Evolutionary conservation across 768 basidiomycete species (phyloP).

Genomic region (Sporobolomyces pararoseus): DNA sequence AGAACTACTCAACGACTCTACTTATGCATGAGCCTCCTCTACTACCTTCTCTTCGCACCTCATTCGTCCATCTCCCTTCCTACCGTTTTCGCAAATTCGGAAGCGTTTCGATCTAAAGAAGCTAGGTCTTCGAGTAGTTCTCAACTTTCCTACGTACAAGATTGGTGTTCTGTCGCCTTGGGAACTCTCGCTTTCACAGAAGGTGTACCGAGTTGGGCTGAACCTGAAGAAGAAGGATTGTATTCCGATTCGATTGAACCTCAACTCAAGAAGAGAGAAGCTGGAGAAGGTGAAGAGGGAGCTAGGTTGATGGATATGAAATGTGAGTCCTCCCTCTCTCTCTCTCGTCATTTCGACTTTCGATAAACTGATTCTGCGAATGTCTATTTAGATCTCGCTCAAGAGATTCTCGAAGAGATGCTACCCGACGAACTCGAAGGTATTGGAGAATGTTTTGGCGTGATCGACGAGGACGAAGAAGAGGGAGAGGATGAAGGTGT

Average conservation of each 20-base stretch:
- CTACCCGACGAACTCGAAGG: conserved; percentile 30
- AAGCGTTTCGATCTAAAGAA: neutral
- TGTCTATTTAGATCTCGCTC: conserved; percentile 24
- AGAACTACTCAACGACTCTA: conserved; percentile 26
- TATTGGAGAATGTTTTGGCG: conserved; percentile 35
- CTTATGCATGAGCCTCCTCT: conserved; percentile 24
- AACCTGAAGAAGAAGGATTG: neutral
- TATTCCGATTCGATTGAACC: neutral
- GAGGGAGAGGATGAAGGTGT: conserved; percentile 16
- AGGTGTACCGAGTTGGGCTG: conserved; percentile 35
- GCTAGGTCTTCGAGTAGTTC: neutral
- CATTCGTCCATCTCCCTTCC: conserved; percentile 13
- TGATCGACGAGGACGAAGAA: neutral
- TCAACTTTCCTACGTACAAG: neutral
- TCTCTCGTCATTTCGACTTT: neutral
- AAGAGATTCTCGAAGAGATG: conserved; percentile 38
- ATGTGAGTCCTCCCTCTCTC: conserved; percentile 5
- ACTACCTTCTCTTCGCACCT: conserved; percentile 35
- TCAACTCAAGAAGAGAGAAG: neutral
- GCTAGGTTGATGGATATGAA: conserved; percentile 22
- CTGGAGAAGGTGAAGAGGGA: conserved; percentile 4
- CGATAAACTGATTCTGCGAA: too few species aligned
- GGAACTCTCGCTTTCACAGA: conserved; percentile 33
- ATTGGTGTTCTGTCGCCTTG: conserved; percentile 19
- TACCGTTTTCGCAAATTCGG: neutral